Evolutionary conservation across 768 basidiomycete genomes (phyloP), one percentile per base, ranked within the genome.

Genomic region (Boletus rubescentipes): DNA sequence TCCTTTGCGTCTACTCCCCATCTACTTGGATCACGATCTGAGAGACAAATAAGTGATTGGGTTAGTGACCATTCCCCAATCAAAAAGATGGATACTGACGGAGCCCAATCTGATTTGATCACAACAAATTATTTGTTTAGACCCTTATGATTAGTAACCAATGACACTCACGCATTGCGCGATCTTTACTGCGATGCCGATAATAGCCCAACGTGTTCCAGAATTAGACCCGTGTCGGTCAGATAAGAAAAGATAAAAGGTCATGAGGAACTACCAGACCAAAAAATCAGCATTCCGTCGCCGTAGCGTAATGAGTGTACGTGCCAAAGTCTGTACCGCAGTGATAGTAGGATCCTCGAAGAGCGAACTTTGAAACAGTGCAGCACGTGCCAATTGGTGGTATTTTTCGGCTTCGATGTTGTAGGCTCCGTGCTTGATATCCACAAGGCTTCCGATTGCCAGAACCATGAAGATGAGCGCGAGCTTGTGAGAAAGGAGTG

Each of bases 351-450:
- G 86, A 35, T 84, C 80, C 58, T 87, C 85, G 57, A 87, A 83
- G 43, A 87, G 77, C 1, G 82, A 80, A 54, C 77, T 75, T 46
- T 83, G 78, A 69, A 86, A 87, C 18, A 87, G 73, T 2, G 85
- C 76, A 2, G 86, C 85, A 53, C 82, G 79, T 4, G 84, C 83
- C 16, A 87, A 70, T 52, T 86, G 84, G 58, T 87, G 79, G 58
- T 84, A 87, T 63, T 85, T 85, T 65, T 87, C 84, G 1, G 86
- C 86, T 50, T 88, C 86, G 40, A 85, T 63, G 47, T 77, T 84
- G 62, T 86, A 87, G 0, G 85, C 78, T 15, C 79, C 72, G 35
- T 81, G 68, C 16, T 73, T 66, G 5, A 77, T 75, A 61, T 87
- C 79, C 77, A 86, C 82, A 45, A 87, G 74, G 11, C 78, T 79